Base-by-base conservation (phyloP, 2,329 filamentous ascomycete species). In the Fusarium verticillioides region DNA sequence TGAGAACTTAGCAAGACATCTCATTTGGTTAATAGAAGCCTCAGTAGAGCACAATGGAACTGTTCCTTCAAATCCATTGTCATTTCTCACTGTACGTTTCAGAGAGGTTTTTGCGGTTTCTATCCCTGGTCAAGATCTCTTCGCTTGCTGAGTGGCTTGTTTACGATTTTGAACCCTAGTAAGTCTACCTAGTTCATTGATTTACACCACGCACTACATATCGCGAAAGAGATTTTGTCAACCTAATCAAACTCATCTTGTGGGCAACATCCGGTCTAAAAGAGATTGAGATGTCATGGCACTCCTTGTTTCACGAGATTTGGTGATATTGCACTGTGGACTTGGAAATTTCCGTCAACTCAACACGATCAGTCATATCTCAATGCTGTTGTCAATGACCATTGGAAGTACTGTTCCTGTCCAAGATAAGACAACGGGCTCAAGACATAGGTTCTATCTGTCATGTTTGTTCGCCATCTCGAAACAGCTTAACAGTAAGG, bases 161-260 rank as follows among this genome's bases (percentile, higher is more conserved):
- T 60, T 58, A 59, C 61, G 39, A 52, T 36, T 39, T 47, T 47
- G 42, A 61, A 54, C 70, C 58, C 63, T 46, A 36, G 8, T 59
- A 43, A 36, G 16, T 36, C 36, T 9, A 72, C 26, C 44, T 47
- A 47, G 59, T 71, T 57, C 69, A 74, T 74, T 74, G 71, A 74
- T 74, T 74, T 74, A 74, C 57, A 74, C 44, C 34, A 65, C 43
- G 37, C 42, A 64, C 54, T 65, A 60, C 47, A 59, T 46, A 59
- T 72, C 60, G 34, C 47, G 9, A 42, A 49, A 30, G 34, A 32
- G 52, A 36, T 56, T 28, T 62, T 47, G 40, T 43, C 40, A 52
- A 74, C 60, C 47, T 62, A 53, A 46, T 61, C 65, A 69, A 62
- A 37, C 15, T 42, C 30, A 16, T 42, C 28, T 30, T 42, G 23